These are phyloP conservation scores for Ophiostoma australiae DNA, from an alignment of 2,329 filamentous ascomycete species.

Conservation along the genomic window DNA sequence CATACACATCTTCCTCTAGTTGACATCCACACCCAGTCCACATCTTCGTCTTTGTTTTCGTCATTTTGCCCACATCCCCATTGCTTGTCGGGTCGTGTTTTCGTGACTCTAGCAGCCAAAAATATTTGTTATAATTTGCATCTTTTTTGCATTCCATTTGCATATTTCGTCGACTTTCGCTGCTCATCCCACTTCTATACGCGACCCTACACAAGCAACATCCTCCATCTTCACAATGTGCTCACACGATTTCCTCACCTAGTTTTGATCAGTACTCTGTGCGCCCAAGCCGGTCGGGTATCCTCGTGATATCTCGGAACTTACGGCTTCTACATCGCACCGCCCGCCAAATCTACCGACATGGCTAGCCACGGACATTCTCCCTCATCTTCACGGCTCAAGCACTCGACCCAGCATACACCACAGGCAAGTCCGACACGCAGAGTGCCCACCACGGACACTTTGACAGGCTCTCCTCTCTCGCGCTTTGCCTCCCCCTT, in stretches of 20 bases:
- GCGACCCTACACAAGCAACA: background rate
- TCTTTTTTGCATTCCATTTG: background rate
- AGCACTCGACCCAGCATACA: background rate
- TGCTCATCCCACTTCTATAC: background rate
- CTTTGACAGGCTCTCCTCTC: constrained; percentile 20
- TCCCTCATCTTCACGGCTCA: background rate
- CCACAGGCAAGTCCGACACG: background rate
- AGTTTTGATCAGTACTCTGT: background rate
- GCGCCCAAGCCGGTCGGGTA: background rate
- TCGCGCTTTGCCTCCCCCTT: constrained; percentile 17
- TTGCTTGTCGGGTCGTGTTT: background rate
- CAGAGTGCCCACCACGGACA: background rate
- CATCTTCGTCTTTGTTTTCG: background rate
- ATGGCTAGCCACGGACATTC: background rate
- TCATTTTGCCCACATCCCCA: background rate
- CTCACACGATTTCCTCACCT: background rate
- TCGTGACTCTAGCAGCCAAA: background rate
- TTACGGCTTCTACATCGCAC: background rate
- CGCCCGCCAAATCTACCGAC: background rate
- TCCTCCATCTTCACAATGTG: background rate
- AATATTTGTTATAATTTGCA: background rate
- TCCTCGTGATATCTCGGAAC: background rate
- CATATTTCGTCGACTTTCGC: background rate
- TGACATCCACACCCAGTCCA: background rate
- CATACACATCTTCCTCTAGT: background rate